Evolutionary conservation across 768 basidiomycete genomes (phyloP).

Genomic region (Mycena alexandri): DNA sequence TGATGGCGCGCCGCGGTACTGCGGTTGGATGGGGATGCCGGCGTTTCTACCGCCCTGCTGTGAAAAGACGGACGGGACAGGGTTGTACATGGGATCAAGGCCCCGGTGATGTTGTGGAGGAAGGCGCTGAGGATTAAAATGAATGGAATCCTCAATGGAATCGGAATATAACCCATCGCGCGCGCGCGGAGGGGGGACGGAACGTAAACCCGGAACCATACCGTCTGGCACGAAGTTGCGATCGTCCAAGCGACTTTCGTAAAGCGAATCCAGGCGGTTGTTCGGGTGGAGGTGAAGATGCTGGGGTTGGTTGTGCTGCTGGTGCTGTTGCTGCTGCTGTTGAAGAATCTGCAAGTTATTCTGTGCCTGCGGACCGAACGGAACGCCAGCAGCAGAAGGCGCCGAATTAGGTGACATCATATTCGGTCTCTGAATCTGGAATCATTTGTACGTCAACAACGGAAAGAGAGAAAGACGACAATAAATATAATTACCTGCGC

Average conservation of each 20-base stretch:
- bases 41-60: constrained; percentile 70
- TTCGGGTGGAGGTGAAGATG: constrained; percentile 55
- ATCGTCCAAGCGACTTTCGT: constrained; percentile 81
- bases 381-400: constrained; percentile 43
- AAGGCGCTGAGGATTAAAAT: constrained; percentile 71
- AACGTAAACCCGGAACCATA: constrained; percentile 86
- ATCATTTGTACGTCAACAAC: constrained; percentile 5
- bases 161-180: constrained; percentile 73
- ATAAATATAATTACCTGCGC: constrained; percentile 67
- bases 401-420: constrained; percentile 37
- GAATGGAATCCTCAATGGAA: constrained; percentile 69
- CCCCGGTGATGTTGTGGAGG: constrained; percentile 63
- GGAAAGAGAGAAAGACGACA: neutral
- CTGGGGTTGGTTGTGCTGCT: constrained; percentile 61
- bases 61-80: constrained; percentile 61
- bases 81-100: constrained; percentile 70
- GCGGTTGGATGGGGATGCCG: constrained; percentile 67
- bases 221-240: constrained; percentile 86
- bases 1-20: constrained; percentile 79
- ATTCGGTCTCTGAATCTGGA: constrained; percentile 50
- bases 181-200: constrained; percentile 70
- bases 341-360: constrained; percentile 55
- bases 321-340: constrained; percentile 56
- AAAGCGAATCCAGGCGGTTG: constrained; percentile 74
- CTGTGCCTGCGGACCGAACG: constrained; percentile 53